Evolutionary conservation across 2,329 filamentous ascomycete genomes (phyloP).

Genomic region (Fusarium staphyleae): DNA sequence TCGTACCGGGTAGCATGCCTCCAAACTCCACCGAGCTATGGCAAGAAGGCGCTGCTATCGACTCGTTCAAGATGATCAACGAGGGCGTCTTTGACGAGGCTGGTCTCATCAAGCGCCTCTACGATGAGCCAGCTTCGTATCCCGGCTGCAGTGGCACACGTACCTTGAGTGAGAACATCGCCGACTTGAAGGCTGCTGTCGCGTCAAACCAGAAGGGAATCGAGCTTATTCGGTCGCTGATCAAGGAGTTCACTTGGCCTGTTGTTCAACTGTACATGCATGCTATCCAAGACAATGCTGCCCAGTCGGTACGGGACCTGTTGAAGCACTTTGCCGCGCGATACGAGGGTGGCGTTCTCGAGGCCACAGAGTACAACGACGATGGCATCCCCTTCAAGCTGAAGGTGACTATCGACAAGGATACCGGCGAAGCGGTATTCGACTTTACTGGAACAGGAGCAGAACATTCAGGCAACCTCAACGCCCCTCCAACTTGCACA

Average conservation of each 20-base stretch:
- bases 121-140: conserved; percentile 32
- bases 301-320: conserved; percentile 75
- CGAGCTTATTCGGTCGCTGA: conserved; percentile 74
- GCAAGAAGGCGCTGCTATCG: conserved; percentile 66
- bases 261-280: conserved; percentile 86
- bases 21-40: conserved; percentile 68
- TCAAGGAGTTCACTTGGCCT: conserved; percentile 78
- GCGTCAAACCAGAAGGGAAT: conserved; percentile 88
- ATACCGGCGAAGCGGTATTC: conserved; percentile 78
- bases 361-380: conserved; percentile 83
- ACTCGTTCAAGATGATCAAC: conserved; percentile 45
- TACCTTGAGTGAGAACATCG: conserved; percentile 82
- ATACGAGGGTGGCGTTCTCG: conserved; percentile 74
- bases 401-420: conserved; percentile 75
- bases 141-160: conserved; percentile 61
- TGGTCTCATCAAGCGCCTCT: conserved; percentile 67
- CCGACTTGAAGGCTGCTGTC: conserved; percentile 85
- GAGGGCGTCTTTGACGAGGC: conserved; percentile 48
- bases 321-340: conserved; percentile 74
- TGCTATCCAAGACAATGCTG: conserved; percentile 82
- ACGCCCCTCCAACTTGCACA: conserved; percentile 41
- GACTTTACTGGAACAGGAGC: conserved; percentile 44
- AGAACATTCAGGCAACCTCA: conserved; percentile 44
- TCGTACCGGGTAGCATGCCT: conserved; percentile 78
- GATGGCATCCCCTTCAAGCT: conserved; percentile 81